phyloP scores from a whole-genome alignment of 495 filamentous ascomycete genomes.

The Aspergillus egyptiacus region DNA sequence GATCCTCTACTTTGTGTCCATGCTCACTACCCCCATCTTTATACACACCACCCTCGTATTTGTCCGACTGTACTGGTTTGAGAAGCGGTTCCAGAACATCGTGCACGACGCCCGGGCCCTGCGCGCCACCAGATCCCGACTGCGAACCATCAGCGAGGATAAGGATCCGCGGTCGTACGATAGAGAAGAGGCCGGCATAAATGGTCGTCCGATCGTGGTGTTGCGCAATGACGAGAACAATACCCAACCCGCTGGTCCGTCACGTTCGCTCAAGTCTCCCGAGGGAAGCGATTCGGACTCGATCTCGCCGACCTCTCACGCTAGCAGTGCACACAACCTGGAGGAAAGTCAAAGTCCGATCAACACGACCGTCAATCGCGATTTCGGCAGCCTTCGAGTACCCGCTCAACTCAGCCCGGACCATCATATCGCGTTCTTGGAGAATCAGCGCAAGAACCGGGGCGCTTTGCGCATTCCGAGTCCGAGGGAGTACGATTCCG shows the following conservation, averaged over 20 bases:
- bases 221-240: slow-evolving; percentile 48
- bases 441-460: slow-evolving; percentile 75
- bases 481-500: slow-evolving; percentile 77
- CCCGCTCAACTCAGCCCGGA: slow-evolving; percentile 54
- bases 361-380: slow-evolving; percentile 15
- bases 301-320: slow-evolving; percentile 20
- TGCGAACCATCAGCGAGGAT: slow-evolving; percentile 50
- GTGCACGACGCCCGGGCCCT: slow-evolving; percentile 53
- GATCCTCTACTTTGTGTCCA: slow-evolving; percentile 61
- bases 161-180: slow-evolving; percentile 40
- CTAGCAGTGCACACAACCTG: slow-evolving; percentile 13
- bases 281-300: slow-evolving; percentile 22
- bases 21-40: slow-evolving; percentile 82
- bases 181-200: slow-evolving; percentile 61
- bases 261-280: slow-evolving; percentile 17
- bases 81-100: slow-evolving; percentile 82
- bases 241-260: slow-evolving; percentile 20
- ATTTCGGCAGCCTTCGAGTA: slow-evolving; percentile 37
- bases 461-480: slow-evolving; percentile 77
- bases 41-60: slow-evolving; percentile 86
- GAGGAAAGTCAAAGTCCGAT: slow-evolving; percentile 17
- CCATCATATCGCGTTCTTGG: slow-evolving; percentile 78
- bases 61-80: slow-evolving; percentile 93
- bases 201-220: slow-evolving; percentile 66
- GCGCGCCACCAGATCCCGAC: slow-evolving; percentile 51